A percentile compares a stretch with the other conserved stretches of the same genome.
phyloP scores from a whole-genome alignment of 352 stramenopile species.

The Phytophthora vignae region DNA sequence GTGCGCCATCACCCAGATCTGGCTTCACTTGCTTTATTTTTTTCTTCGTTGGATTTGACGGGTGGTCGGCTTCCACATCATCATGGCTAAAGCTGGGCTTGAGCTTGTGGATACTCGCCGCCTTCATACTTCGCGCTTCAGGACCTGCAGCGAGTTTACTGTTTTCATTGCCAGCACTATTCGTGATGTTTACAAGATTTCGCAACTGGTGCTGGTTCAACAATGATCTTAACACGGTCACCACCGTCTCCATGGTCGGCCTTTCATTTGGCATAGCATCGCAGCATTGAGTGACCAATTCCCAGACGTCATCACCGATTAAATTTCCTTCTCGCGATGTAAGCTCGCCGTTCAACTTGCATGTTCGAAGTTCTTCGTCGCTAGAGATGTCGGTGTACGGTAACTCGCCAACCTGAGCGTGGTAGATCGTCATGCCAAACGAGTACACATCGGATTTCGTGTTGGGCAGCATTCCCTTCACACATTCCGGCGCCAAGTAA shows the following conservation, averaged over 20 bases:
- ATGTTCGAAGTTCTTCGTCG: neutral
- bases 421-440: neutral
- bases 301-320: neutral
- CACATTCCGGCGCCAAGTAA: neutral
- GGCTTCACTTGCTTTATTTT: too few species aligned
- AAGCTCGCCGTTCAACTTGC: neutral
- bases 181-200: too few species aligned
- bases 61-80: too few species aligned
- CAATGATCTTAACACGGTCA: neutral
- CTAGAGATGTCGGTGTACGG: neutral
- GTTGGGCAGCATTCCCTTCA: neutral
- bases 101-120: too few species aligned
- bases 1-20: too few species aligned
- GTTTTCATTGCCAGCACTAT: neutral
- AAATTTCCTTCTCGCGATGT: too few species aligned
- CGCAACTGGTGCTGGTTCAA: neutral
- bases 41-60: too few species aligned
- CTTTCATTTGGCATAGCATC: neutral
- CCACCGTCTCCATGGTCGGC: neutral
- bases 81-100: too few species aligned
- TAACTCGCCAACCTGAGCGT: neutral
- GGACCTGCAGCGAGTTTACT: too few species aligned
- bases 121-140: too few species aligned
- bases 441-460: neutral
- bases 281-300: neutral